phyloP scores from a whole-genome alignment of 441 rosid genomes.

The Corymbia calophylla region DNA sequence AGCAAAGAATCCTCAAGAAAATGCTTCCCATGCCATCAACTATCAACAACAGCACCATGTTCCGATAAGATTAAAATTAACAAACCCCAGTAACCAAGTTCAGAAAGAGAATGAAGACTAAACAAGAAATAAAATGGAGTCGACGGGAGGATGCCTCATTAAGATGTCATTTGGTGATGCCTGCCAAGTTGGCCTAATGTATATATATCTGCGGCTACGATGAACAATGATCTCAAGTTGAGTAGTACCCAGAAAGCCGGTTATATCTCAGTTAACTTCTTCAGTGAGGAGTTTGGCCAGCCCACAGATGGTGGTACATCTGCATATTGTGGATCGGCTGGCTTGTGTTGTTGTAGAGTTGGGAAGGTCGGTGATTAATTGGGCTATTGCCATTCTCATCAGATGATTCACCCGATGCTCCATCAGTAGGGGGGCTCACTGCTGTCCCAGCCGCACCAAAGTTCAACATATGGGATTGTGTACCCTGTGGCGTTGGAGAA shows the following conservation, averaged over 20 bases:
- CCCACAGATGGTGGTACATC: slow-evolving; percentile 71
- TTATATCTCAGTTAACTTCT: slow-evolving; percentile 8
- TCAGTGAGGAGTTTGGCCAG: slow-evolving; percentile 55
- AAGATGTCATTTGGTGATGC: slow-evolving; percentile 9
- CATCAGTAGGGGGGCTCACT: slow-evolving; percentile 66
- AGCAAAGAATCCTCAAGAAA: background rate
- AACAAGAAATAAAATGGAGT: background rate
- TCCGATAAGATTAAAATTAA: background rate
- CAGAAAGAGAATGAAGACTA: background rate
- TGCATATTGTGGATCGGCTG: slow-evolving; percentile 59
- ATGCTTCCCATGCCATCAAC: slow-evolving; percentile 13
- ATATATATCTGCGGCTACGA: background rate
- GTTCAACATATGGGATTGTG: slow-evolving; percentile 45
- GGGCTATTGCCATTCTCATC: slow-evolving; percentile 70
- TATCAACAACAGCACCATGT: slow-evolving; percentile 7
- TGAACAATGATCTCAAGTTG: background rate
- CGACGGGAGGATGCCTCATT: slow-evolving; percentile 1
- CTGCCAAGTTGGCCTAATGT: slow-evolving; percentile 6
- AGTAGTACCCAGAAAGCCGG: slow-evolving; percentile 8
- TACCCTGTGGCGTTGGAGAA: slow-evolving; percentile 21
- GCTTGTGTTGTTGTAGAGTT: slow-evolving; percentile 35
- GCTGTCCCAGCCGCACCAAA: slow-evolving; percentile 41
- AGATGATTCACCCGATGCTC: slow-evolving; percentile 69
- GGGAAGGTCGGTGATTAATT: slow-evolving; percentile 28
- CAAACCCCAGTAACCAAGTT: slow-evolving; percentile 1